Evolutionary conservation across 108 stramenopile species (phyloP).

Genomic region (Schizochytrium sp.): DNA sequence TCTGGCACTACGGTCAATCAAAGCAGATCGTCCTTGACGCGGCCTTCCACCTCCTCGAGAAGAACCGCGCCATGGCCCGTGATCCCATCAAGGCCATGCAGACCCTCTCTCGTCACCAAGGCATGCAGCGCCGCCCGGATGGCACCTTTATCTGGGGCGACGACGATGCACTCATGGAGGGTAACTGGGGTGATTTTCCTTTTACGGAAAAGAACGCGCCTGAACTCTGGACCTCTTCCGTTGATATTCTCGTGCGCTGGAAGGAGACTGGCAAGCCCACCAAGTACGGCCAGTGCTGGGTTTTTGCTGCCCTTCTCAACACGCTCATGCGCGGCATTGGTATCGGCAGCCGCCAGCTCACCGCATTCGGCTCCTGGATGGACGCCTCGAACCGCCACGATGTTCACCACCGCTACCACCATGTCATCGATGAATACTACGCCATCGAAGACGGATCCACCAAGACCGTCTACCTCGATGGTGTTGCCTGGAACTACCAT

Average conservation of each 20-base stretch:
- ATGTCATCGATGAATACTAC: conserved; percentile 9
- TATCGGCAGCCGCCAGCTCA: not conserved
- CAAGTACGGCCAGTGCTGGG: conserved; percentile 17
- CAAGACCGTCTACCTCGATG: not conserved
- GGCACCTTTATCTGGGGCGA: not conserved
- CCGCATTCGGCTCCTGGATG: conserved; percentile 14
- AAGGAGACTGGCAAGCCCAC: not conserved
- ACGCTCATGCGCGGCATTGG: not conserved
- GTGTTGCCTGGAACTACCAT: not conserved
- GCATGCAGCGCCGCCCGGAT: not conserved
- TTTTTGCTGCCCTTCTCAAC: not conserved
- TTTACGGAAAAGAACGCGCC: not conserved
- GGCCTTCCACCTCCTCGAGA: conserved; percentile 5
- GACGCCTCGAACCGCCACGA: conserved; percentile 13
- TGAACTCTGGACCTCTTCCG: not conserved
- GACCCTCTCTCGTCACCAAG: not conserved
- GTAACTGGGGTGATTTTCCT: conserved; percentile 13
- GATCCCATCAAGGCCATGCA: not conserved
- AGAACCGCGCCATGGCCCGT: not conserved
- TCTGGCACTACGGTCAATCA: not conserved
- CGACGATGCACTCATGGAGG: not conserved
- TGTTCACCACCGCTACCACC: not conserved
- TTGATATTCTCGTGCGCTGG: not conserved
- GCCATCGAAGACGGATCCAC: not conserved
- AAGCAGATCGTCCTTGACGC: not conserved